These are phyloP conservation scores for Solanum bukasovii DNA, from an alignment of 257 asterid genomes.

Conservation along the genomic window DNA sequence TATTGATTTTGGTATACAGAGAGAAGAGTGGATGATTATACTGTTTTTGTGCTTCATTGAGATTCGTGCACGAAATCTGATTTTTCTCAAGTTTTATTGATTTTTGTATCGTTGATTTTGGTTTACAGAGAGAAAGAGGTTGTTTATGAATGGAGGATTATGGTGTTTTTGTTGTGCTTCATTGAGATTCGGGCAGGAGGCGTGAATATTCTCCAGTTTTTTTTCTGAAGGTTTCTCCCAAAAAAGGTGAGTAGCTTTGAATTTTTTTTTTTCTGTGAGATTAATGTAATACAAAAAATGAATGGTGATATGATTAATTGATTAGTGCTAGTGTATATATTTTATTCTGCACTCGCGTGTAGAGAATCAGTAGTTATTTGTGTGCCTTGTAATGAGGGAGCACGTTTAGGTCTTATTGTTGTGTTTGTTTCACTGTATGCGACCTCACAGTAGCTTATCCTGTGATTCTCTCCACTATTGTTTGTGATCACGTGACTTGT, in stretches of 20 bases:
- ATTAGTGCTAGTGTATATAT: not conserved
- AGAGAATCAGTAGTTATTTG: not conserved
- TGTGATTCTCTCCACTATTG: not conserved
- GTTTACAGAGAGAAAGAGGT: constrained; percentile 3
- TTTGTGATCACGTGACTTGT: constrained; percentile 21
- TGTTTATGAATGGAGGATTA: not conserved
- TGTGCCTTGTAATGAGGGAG: not conserved
- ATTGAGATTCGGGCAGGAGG: constrained; percentile 11
- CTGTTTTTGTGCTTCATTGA: constrained; percentile 6
- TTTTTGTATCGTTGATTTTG: not conserved
- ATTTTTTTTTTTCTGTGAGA: not conserved
- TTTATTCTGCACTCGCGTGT: constrained; percentile 6
- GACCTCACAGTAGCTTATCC: not conserved
- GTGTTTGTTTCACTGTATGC: not conserved
- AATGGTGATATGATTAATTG: not conserved
- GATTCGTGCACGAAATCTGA: constrained; percentile 7
- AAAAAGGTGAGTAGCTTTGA: constrained; percentile 31
- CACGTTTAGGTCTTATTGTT: not conserved
- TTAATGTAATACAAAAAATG: not conserved
- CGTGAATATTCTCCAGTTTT: not conserved
- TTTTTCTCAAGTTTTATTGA: no score
- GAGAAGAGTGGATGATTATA: not conserved
- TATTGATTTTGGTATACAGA: not conserved
- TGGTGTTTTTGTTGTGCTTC: not conserved
- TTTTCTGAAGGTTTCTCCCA: not conserved